Evolutionary conservation across 805 yeast genomes (phyloP).

Genomic region (Cyberlindnera euphorbiae): DNA sequence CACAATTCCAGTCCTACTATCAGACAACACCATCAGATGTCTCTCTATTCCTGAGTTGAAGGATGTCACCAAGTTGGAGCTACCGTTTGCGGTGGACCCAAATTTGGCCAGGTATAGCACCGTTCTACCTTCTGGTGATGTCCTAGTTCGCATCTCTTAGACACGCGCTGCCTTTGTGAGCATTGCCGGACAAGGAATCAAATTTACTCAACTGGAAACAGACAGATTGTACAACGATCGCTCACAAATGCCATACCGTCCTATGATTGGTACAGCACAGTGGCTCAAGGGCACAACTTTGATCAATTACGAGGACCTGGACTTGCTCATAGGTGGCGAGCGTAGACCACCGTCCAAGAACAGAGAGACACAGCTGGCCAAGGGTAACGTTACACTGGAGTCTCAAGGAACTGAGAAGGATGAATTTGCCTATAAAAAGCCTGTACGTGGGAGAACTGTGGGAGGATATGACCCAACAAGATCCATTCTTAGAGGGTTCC

Average conservation of each 20-base stretch:
- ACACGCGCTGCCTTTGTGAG: slow-evolving; percentile 48
- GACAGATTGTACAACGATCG: slow-evolving; percentile 70
- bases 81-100: slow-evolving; percentile 40
- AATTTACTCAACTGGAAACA: slow-evolving; percentile 15
- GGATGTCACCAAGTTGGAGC: slow-evolving; percentile 46
- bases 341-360: slow-evolving; percentile 57
- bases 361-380: slow-evolving; percentile 55
- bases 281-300: slow-evolving; percentile 80
- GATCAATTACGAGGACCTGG: slow-evolving; percentile 59
- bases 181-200: slow-evolving; percentile 7
- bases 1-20: slow-evolving; percentile 39
- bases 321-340: slow-evolving; percentile 66
- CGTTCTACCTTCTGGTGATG: slow-evolving; percentile 49
- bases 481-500: slow-evolving; percentile 38
- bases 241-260: slow-evolving; percentile 70
- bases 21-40: slow-evolving; percentile 43
- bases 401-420: slow-evolving; percentile 16
- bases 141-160: slow-evolving; percentile 49
- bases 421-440: slow-evolving; percentile 40
- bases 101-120: slow-evolving; percentile 39
- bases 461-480: slow-evolving; percentile 39
- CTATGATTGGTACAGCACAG: slow-evolving; percentile 70
- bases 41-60: slow-evolving; percentile 56
- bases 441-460: slow-evolving; percentile 36
- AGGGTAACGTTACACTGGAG: slow-evolving; percentile 29